A percentile compares a stretch with the other conserved stretches of the same genome.
Conservation (phyloP, 169 alveolate species). For the Eimeria tenella region DNA sequence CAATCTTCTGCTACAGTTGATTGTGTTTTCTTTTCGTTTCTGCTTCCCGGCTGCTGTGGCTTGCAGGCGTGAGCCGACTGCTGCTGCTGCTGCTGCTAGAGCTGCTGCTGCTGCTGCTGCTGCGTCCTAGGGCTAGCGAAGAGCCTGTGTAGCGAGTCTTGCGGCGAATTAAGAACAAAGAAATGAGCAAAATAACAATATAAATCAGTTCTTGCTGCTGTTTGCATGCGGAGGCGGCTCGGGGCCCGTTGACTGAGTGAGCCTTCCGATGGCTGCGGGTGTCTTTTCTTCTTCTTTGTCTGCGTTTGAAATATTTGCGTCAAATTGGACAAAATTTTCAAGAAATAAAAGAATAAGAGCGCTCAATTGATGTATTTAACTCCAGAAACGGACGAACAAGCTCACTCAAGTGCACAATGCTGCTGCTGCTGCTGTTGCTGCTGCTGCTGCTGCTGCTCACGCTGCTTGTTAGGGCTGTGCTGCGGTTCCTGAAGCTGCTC, state of each 20-base stretch:
- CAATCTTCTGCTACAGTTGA: not conserved
- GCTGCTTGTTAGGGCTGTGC: not conserved
- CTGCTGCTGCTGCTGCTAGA: constrained; percentile 8
- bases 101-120: constrained; percentile 28
- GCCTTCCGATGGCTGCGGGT: too few relatives aligned
- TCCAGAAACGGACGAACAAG: too few relatives aligned
- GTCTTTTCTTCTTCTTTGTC: too few relatives aligned
- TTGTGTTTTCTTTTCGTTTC: not conserved
- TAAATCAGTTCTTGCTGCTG: too few relatives aligned
- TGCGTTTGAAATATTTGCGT: too few relatives aligned
- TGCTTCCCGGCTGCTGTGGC: not conserved
- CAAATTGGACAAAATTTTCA: too few relatives aligned
- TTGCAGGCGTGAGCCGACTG: not conserved
- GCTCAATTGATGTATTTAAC: too few relatives aligned
- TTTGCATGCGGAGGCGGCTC: constrained; percentile 7
- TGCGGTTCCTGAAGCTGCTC: not conserved
- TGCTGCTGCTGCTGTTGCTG: constrained; percentile 38
- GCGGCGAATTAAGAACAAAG: not conserved
- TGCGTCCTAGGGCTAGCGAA: not conserved
- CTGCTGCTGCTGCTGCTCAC: not conserved
- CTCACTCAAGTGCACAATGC: not conserved
- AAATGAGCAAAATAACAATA: not conserved
- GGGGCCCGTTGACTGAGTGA: too few relatives aligned
- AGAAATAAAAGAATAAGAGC: too few relatives aligned
- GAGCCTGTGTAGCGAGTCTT: not conserved